Evolutionary conservation across 2,329 filamentous ascomycete species (phyloP), one percentile per base, ranked within the genome.

Genomic region (Pseudogymnoascus sp.): DNA sequence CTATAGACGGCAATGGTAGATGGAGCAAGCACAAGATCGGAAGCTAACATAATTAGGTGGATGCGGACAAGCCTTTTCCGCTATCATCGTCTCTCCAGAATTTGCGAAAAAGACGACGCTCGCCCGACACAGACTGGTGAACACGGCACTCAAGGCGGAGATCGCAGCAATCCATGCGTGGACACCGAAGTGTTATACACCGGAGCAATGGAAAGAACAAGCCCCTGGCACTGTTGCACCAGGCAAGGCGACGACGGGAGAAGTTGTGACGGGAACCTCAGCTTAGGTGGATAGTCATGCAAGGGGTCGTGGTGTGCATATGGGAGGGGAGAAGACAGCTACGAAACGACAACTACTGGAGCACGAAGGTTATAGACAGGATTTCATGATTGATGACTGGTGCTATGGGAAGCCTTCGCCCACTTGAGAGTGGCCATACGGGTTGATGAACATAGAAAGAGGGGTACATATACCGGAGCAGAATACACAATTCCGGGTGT

Each of bases 141-240:
- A 91, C 71, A 78, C 77, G 2, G 79, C 80, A 4, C 73, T 91
- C 68, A 90, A 90, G 75, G 78, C 82, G 8, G 87, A 91, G 75
- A 88, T 91, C 72, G 85, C 85, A 6, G 84, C 84, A 60, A 90
- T 91, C 67, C 88, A 91, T 77, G 88, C 88, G 21, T 91, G 88
- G 88, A 89, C 87, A 12, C 85, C 87, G 11, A 90, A 88, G 73
- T 90, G 88, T 71, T 85, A 85, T 74, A 90, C 88, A 18, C 86
- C 86, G 0, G 86, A 88, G 71, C 85, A 91, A 73, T 91, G 87
- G 87, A 82, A 88, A 77, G 84, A 82, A 75, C 79, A 84, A 75
- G 81, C 82, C 67, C 73, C 76, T 25, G 68, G 70, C 40, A 66
- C 59, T 8, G 69, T 69, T 61, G 70, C 70, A 6, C 69, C 71